Evolutionary conservation across 768 basidiomycete species (phyloP).

Genomic region (Termitomyces eurrhizus): DNA sequence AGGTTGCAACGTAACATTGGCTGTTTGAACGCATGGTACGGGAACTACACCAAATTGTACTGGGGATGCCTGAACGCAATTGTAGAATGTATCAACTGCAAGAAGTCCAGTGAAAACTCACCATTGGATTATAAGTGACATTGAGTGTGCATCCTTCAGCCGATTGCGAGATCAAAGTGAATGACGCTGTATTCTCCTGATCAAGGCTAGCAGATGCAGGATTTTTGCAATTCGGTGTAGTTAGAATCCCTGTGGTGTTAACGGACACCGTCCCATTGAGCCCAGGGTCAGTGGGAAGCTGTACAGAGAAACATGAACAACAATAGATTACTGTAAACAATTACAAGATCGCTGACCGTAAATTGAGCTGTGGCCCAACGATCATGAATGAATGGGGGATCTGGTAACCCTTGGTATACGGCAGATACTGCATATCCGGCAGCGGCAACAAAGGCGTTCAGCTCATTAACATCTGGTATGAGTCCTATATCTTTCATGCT

Average conservation of each 20-base stretch:
- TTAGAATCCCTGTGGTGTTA: conserved; percentile 49
- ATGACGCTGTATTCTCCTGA: conserved; percentile 17
- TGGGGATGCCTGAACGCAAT: conserved; percentile 25
- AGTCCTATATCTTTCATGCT: conserved; percentile 43
- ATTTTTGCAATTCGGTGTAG: conserved; percentile 43
- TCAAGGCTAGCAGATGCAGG: conserved; percentile 27
- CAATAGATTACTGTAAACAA: background rate
- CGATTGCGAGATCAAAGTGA: conserved; percentile 36
- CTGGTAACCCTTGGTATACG: conserved; percentile 39
- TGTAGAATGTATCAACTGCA: background rate
- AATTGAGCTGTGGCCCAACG: conserved; percentile 57
- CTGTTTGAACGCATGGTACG: conserved; percentile 28
- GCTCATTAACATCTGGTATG: conserved; percentile 34
- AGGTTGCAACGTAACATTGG: conserved; percentile 38
- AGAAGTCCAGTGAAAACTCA: conserved; percentile 14
- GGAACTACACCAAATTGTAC: conserved; percentile 48
- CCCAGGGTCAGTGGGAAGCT: conserved; percentile 40
- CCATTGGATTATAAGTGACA: conserved; percentile 34
- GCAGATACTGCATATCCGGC: conserved; percentile 51
- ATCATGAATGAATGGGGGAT: conserved; percentile 53
- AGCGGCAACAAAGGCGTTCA: conserved; percentile 57
- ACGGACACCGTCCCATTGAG: conserved; percentile 52
- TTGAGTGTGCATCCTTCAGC: conserved; percentile 40
- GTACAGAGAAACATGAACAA: background rate
- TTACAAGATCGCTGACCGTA: conserved; percentile 28